Evolutionary conservation across 495 filamentous ascomycete genomes (phyloP), one percentile per base, ranked within the genome.

Genomic region (Xylaria intraflava): DNA sequence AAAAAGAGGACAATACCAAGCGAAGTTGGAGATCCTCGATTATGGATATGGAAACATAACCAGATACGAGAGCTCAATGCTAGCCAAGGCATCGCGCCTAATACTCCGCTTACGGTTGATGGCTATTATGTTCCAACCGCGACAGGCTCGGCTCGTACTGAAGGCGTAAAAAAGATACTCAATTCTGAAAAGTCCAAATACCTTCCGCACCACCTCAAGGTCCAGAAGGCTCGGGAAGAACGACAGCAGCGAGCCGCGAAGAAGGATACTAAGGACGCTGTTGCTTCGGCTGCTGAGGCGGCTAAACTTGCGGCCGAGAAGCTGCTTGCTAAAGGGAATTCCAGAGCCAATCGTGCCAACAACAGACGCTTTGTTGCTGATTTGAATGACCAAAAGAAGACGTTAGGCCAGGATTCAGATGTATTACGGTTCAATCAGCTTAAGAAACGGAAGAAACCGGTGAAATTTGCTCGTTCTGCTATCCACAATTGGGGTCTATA

Each of bases 401-500:
- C 85, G 30, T 81, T 95, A 48, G 83, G 86, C 19, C 88, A 86
- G 31, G 89, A 95, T 46, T 85, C 87, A 30, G 91, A 95, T 62
- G 88, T 87, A 40, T 78, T 99, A 55, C 86, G 90, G 19, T 99
- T 99, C 80, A 99, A 99, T 69, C 94, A 97, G 73, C 83, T 99
- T 36, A 96, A 97, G 77, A 99, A 97, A 68, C 85, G 93, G 44
- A 97, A 97, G 83, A 99, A 99, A 74, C 90, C 92, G 0, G 93
- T 99, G 50, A 92, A 93, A 63, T 99, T 99, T 66, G 93, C 90
- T 46, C 84, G 93, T 6, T 97, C 94, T 22, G 94, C 93, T 42
- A 99, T 99, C 60, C 93, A 99, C 69, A 96, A 96, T 64, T 99
- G 93, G 93, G 93, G 93, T 26, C 72, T 99, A 35, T 99, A 97